Base-by-base conservation (phyloP, 2,329 filamentous ascomycete species). In the Aspergillus thermomutatus region DNA sequence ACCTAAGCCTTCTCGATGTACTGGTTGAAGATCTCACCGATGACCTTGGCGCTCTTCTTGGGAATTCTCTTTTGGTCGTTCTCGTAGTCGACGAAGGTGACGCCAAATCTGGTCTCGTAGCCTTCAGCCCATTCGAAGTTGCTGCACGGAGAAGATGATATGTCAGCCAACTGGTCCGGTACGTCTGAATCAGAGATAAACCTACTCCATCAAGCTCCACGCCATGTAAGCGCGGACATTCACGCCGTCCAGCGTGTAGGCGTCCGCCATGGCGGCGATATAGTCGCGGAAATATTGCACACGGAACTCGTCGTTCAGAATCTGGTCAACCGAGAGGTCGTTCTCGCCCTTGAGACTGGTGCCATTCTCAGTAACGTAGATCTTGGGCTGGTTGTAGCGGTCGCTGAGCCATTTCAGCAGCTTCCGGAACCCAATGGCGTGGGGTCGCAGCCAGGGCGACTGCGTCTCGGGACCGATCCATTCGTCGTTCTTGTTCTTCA, bases 81-180 rank as follows among this genome's bases (percentile, higher is more conserved):
- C 65, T 84, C 69, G 72, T 94, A 95, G 75, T 95, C 90, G 52
- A 95, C 90, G 71, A 83, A 94, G 6, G 87, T 90, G 55, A 92
- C 90, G 26, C 91, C 91, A 67, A 95, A 95, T 43, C 91, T 83
- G 46, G 90, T 94, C 77, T 90, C 87, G 69, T 93, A 96, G 10
- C 91, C 91, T 72, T 95, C 91, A n/a, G 91, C 89, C 90, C 90
- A 93, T 75, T 93, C 90, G 67, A 93, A 93, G 79, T 93, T 93
- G 75, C 82, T 84, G 66, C 19, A 55, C 37, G 31, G 43, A 58
- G 49, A 49, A 40, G 57, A 19, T 56, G 31, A 54, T 57, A 50
- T 55, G 53, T 58, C 31, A 62, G 43, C 26, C n/a, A 10, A 17
- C 43, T 4, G 25, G 31, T 31, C 34, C 25, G 1, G 31, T 47